A percentile compares a stretch with the other conserved stretches of the same genome.
These are phyloP conservation scores for Furcasterigmium furcatum DNA, from an alignment of 2,329 filamentous ascomycete genomes.

Conservation along the genomic window DNA sequence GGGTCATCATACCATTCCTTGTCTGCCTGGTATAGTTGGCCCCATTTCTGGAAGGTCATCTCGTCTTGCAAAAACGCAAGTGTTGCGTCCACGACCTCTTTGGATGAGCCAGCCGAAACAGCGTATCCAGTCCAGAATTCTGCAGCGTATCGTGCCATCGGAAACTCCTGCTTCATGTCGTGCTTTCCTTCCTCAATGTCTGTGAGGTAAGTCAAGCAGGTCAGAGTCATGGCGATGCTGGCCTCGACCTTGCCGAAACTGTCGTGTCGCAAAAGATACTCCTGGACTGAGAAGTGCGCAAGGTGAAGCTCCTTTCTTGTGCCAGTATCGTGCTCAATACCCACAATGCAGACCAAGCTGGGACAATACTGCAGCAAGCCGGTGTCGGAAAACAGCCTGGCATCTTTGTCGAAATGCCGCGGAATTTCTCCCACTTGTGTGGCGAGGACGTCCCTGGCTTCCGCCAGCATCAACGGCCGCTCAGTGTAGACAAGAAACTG, in stretches of 20 bases:
- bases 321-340: too few species aligned
- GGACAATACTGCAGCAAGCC: slow-evolving; percentile 14
- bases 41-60: slow-evolving; percentile 8
- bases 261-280: slow-evolving; percentile 14
- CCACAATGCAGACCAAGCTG: slow-evolving; percentile 10
- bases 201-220: slow-evolving; percentile 16
- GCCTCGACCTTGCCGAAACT: slow-evolving; percentile 5
- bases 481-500: slow-evolving; percentile 17
- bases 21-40: slow-evolving; percentile 8
- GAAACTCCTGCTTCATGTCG: slow-evolving; percentile 9
- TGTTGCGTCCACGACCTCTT: slow-evolving; percentile 2
- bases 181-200: slow-evolving; percentile 7
- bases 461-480: slow-evolving; percentile 12
- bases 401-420: slow-evolving; percentile 8
- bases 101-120: too few species aligned
- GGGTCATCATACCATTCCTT: background rate
- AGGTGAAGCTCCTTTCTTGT: slow-evolving; percentile 11
- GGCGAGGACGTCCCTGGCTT: slow-evolving; percentile 19
- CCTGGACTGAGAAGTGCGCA: slow-evolving; percentile 19
- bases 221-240: slow-evolving; percentile 14
- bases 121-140: too few species aligned
- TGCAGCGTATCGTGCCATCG: slow-evolving; percentile 15
- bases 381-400: slow-evolving; percentile 4
- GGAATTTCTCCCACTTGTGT: slow-evolving; percentile 11
- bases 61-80: slow-evolving; percentile 11